Base-by-base conservation (phyloP, 257 asterid genomes). In the Pogostemon cablin region DNA sequence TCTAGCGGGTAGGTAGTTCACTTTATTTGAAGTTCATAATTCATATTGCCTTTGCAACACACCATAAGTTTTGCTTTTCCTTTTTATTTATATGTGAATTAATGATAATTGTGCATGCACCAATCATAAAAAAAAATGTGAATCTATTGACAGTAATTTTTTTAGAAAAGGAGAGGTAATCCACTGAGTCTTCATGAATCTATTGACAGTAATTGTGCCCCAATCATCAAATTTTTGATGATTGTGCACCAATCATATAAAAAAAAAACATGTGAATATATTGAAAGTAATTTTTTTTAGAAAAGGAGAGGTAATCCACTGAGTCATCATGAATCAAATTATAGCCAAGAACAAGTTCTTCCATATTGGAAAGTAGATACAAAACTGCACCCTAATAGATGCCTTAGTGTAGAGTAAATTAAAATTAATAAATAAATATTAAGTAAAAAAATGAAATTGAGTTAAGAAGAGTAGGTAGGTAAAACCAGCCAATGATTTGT, bases 11-110 rank as follows among this genome's bases (percentile, higher is more conserved):
- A 52, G 71, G 1, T 42, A 43, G 2, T 9, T 44, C 5, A 48
- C 72, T 73, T 73, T 35, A 55, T 34, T 73, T 56, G 61, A 73
- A 65, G 72, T 65, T 42, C 11, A 25, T 25, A 65, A 67, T 65
- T 42, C 11, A 25, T 25, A 25, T 25, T 25, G 32, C 32, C 32
- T 25, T 25, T 25, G 32, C 32, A 25, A 25, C 32, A 25, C 32
- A 25, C 32, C 32, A 25, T 25, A 25, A 25, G 32, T 25, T 25
- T 25, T 25, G 32, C 32, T 25, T 1, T 25, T 25, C 32, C 32
- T 25, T 25, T 25, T 25, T 25, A 25, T 25, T 25, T 25, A 25
- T 25, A 25, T 25, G 32, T 25, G 32, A 25, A 1, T 25, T 25
- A 25, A 25, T 25, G 32, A 25, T 25, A 25, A 25, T 25, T 25